phyloP scores from a whole-genome alignment of 495 filamentous ascomycete species.

The Tuber magnatum region DNA sequence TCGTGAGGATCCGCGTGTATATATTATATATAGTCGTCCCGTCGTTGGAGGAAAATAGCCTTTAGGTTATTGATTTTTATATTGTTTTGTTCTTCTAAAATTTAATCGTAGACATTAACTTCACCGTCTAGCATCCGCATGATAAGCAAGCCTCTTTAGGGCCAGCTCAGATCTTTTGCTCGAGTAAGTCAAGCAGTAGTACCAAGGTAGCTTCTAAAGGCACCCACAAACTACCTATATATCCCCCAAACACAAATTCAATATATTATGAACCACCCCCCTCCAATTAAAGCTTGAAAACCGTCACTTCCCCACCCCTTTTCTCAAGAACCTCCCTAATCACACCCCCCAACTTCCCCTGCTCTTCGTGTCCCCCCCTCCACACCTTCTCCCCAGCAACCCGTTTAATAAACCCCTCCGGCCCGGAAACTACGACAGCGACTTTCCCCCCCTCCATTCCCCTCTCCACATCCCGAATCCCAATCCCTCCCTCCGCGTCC shows the following conservation, averaged over 20 bases:
- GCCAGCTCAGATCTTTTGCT: background rate
- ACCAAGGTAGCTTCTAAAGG: background rate
- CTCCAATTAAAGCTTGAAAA: conserved; percentile 42
- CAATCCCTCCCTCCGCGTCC: conserved; percentile 36
- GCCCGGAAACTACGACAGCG: conserved; percentile 73
- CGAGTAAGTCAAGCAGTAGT: background rate
- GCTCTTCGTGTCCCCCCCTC: conserved; percentile 57
- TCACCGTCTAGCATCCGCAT: background rate
- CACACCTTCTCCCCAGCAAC: conserved; percentile 75
- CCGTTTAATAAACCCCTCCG: conserved; percentile 76
- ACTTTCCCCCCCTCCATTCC: conserved; percentile 45
- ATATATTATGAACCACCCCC: background rate
- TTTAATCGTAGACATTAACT: background rate
- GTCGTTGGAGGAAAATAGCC: background rate
- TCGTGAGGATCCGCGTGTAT: no score
- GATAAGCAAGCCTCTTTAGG: background rate
- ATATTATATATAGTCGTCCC: no score
- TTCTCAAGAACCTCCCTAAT: conserved; percentile 45
- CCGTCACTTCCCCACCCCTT: conserved; percentile 46
- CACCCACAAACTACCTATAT: background rate
- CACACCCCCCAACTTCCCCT: conserved; percentile 56
- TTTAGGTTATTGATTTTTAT: background rate
- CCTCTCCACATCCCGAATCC: conserved; percentile 24
- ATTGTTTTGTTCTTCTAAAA: no score
- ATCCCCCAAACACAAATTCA: background rate